phyloP scores from a whole-genome alignment of 169 alveolate genomes.

The Toxoplasma gondii region DNA sequence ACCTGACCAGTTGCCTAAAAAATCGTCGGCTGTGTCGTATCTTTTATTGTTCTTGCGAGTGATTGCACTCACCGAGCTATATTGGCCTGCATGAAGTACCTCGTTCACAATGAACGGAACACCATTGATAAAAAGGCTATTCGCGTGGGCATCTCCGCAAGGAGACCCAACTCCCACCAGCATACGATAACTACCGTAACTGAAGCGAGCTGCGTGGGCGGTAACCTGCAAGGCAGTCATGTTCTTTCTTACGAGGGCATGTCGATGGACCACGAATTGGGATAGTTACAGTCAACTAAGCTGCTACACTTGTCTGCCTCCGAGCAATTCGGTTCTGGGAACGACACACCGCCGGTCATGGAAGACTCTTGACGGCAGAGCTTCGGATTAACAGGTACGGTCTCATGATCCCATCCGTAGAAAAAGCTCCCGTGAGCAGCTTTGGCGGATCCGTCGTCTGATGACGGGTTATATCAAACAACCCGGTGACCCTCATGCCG shows the following conservation, averaged over 20 bases:
- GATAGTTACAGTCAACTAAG: conserved; percentile 39
- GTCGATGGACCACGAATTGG: conserved; percentile 54
- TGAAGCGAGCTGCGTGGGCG: not conserved
- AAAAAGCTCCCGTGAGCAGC: conserved; percentile 25
- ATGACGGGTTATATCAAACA: not conserved
- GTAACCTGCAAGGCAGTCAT: not conserved
- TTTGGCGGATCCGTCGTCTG: conserved; percentile 53
- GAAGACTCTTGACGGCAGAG: not conserved
- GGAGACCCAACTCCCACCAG: conserved; percentile 49
- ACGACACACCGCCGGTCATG: conserved; percentile 41
- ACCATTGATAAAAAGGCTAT: not conserved
- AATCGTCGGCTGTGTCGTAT: not conserved
- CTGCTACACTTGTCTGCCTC: conserved; percentile 28
- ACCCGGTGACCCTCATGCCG: not conserved
- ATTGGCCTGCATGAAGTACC: conserved; percentile 49
- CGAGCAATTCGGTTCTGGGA: conserved; percentile 45
- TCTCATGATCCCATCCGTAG: conserved; percentile 59
- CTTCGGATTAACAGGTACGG: not conserved
- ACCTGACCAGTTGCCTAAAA: conserved; percentile 8
- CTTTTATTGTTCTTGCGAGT: no score
- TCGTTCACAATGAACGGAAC: conserved; percentile 18
- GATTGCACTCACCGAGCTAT: conserved; percentile 48
- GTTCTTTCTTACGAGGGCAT: conserved; percentile 29
- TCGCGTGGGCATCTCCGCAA: conserved; percentile 14
- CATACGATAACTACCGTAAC: conserved; percentile 8